A percentile compares a stretch with the other conserved stretches of the same genome.
Evolutionary conservation across 441 rosid species (phyloP).

Genomic region (Kokia cookei): DNA sequence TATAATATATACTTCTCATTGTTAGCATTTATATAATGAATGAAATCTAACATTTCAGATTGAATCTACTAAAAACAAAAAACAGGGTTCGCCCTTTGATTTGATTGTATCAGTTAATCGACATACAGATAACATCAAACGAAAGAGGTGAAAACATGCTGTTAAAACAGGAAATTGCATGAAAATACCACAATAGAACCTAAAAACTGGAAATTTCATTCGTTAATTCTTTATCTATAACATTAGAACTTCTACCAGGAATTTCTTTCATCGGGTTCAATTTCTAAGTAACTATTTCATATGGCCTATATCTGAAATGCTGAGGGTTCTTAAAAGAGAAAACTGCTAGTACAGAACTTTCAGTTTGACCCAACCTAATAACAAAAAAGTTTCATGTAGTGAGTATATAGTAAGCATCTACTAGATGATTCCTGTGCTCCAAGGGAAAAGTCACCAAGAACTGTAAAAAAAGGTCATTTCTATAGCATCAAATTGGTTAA

Average conservation of each 20-base stretch:
- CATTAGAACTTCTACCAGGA: not conserved
- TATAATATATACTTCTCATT: no score
- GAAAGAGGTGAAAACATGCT: not conserved
- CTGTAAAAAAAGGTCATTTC: not conserved
- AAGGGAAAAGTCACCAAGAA: not conserved
- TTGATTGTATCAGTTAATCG: no score
- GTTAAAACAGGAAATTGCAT: not conserved
- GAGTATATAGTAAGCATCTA: not conserved
- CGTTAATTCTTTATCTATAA: not conserved
- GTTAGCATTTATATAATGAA: no score
- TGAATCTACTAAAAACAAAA: no score
- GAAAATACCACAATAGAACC: not conserved
- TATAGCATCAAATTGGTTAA: not conserved
- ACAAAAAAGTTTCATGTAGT: not conserved
- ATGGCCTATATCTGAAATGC: not conserved
- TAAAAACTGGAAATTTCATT: not conserved
- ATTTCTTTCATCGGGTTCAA: not conserved
- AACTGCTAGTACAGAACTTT: not conserved
- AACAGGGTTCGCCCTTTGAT: no score
- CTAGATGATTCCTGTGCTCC: not conserved
- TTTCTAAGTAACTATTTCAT: not conserved
- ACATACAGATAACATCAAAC: no score
- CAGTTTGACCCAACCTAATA: not conserved
- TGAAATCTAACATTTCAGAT: no score
- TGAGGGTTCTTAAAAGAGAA: not conserved